Conservation (phyloP, 495 filamentous ascomycete species). For the Penicillium riverlandense region DNA sequence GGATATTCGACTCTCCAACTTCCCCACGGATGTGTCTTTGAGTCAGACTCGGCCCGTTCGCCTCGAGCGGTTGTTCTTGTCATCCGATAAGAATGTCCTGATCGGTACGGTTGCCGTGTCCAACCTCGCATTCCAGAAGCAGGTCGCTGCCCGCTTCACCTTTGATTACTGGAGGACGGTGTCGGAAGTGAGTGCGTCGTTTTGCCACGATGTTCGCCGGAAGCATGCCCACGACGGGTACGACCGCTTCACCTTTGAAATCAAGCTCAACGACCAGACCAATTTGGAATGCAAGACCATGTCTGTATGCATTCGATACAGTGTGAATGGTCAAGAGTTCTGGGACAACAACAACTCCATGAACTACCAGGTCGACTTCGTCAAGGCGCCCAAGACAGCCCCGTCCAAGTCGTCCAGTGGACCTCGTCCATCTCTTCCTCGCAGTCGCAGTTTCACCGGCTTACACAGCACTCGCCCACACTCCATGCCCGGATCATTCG, state of each 20-base stretch:
- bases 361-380: constrained; percentile 92
- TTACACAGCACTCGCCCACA: constrained; percentile 42
- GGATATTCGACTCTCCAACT: constrained; percentile 80
- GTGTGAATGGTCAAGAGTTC: constrained; percentile 73
- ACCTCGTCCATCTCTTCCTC: constrained; percentile 61
- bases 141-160: constrained; percentile 84
- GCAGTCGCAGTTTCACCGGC: constrained; percentile 56
- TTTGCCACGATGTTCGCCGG: constrained; percentile 66
- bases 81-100: constrained; percentile 74
- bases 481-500: constrained; percentile 55
- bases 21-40: constrained; percentile 61
- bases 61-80: constrained; percentile 79
- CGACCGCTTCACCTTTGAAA: constrained; percentile 87
- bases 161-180: constrained; percentile 98
- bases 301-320: constrained; percentile 87
- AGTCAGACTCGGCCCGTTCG: constrained; percentile 59
- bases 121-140: constrained; percentile 87
- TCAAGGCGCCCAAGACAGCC: constrained; percentile 60
- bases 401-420: constrained; percentile 39
- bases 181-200: constrained; percentile 88
- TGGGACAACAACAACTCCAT: constrained; percentile 88
- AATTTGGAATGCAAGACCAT: constrained; percentile 87
- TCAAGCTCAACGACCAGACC: constrained; percentile 84
- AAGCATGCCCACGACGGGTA: constrained; percentile 59
- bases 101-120: constrained; percentile 76